Conservation (phyloP, 495 filamentous ascomycete species). For the Cairneyella variabilis region DNA sequence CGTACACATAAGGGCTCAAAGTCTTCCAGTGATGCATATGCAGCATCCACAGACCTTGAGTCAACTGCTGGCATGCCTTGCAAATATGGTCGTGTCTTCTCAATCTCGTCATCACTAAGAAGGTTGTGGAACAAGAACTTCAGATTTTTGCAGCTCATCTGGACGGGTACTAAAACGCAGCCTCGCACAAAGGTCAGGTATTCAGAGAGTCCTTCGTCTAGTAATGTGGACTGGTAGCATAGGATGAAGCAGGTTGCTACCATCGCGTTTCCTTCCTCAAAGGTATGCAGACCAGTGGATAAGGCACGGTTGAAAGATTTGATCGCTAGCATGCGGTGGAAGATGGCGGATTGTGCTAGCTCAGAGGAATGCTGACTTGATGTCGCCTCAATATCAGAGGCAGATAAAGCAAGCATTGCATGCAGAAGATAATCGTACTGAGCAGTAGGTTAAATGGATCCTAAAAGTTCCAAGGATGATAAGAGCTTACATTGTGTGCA, state of each 20-base stretch:
- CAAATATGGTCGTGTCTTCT: conserved; percentile 34
- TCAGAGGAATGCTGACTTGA: not conserved
- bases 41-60: conserved; percentile 1
- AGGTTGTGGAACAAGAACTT: conserved; percentile 44
- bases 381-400: conserved; percentile 42
- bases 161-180: conserved; percentile 47
- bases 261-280: conserved; percentile 38
- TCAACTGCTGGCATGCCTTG: conserved; percentile 22
- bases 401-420: conserved; percentile 52
- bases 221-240: conserved; percentile 53
- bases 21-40: conserved; percentile 8
- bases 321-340: conserved; percentile 52
- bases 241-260: conserved; percentile 58
- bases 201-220: conserved; percentile 55
- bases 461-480: conserved; percentile 2
- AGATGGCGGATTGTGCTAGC: conserved; percentile 34
- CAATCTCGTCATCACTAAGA: conserved; percentile 26
- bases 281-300: conserved; percentile 28
- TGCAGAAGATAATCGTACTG: conserved; percentile 54
- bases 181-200: conserved; percentile 62
- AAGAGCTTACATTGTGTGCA: conserved; percentile 44
- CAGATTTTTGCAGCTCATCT: conserved; percentile 38
- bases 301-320: conserved; percentile 46
- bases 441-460: not conserved
- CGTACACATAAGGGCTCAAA: conserved; percentile 7